Percentiles rank a stretch among this genome's conserved stretches.
phyloP scores from a whole-genome alignment of 164 flowering plant species.

The Cinnamomum micranthum region DNA sequence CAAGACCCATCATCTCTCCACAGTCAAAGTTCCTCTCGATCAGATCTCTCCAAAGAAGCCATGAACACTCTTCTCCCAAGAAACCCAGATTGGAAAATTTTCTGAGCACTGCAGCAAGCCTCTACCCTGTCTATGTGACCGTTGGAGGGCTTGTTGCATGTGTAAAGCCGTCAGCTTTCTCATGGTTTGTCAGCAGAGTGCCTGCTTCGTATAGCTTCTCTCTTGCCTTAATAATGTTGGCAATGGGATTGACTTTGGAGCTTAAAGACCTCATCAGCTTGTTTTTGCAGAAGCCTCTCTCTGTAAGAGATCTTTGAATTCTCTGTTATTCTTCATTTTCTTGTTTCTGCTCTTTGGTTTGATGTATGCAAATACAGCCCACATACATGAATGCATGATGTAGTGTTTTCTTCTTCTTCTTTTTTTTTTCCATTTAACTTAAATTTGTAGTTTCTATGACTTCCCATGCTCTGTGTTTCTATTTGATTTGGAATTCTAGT shows the following conservation, averaged over 20 bases:
- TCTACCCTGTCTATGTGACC: constrained; percentile 75
- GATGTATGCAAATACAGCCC: no score
- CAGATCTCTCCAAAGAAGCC: constrained; percentile 15
- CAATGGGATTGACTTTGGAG: constrained; percentile 81
- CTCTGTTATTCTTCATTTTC: background rate
- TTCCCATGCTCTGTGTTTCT: no score
- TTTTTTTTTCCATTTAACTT: no score
- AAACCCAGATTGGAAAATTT: constrained; percentile 49
- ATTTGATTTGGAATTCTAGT: no score
- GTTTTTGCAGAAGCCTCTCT: constrained; percentile 55
- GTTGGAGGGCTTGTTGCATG: constrained; percentile 69
- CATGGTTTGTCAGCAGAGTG: constrained; percentile 60
- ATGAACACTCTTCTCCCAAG: constrained; percentile 16
- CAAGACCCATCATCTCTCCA: constrained; percentile 4
- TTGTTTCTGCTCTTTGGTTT: no score
- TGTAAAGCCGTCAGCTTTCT: constrained; percentile 56
- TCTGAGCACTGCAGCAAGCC: constrained; percentile 53
- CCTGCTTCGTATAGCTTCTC: constrained; percentile 64
- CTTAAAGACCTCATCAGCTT: constrained; percentile 48
- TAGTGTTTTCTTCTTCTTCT: no score
- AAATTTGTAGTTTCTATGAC: no score
- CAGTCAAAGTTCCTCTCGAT: constrained; percentile 5
- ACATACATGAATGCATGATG: no score
- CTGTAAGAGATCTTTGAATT: constrained; percentile 38
- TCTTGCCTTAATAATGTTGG: constrained; percentile 72